phyloP scores from a whole-genome alignment of 1,284 basidiomycete genomes.

The Termitomyces sp. region DNA sequence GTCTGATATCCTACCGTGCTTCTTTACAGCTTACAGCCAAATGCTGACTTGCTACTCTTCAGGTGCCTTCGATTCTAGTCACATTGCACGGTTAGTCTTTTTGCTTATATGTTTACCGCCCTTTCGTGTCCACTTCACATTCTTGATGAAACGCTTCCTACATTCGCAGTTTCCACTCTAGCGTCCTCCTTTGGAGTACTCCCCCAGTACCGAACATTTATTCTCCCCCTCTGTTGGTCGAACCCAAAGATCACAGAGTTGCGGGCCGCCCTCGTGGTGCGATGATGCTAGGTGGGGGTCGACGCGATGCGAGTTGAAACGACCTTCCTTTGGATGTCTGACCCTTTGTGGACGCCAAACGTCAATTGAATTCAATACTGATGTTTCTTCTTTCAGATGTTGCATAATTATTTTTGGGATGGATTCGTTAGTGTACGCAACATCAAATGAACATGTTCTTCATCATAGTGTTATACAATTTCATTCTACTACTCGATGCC shows the following conservation, averaged over 20 bases:
- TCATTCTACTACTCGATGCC: not conserved
- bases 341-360: constrained; percentile 25
- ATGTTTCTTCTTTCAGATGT: not conserved
- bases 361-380: not conserved
- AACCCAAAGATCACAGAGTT: constrained; percentile 56
- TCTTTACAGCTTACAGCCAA: not conserved
- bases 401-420: too few species aligned
- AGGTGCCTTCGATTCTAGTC: not conserved
- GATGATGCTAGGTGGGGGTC: constrained; percentile 64
- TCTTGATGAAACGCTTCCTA: constrained; percentile 57
- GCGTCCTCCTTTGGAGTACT: constrained; percentile 63
- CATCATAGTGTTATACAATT: not conserved
- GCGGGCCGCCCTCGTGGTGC: constrained; percentile 61
- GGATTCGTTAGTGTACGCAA: not conserved
- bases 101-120: not conserved
- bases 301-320: constrained; percentile 51
- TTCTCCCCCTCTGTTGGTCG: constrained; percentile 47
- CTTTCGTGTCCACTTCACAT: constrained; percentile 1
- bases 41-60: not conserved
- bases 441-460: not conserved
- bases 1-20: constrained; percentile 43
- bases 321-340: constrained; percentile 79
- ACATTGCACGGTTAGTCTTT: not conserved
- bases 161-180: constrained; percentile 81
- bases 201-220: constrained; percentile 63